A percentile compares a stretch with the other conserved stretches of the same genome.
Conservation (phyloP, 768 basidiomycete species). For the Mycena haematopus region DNA sequence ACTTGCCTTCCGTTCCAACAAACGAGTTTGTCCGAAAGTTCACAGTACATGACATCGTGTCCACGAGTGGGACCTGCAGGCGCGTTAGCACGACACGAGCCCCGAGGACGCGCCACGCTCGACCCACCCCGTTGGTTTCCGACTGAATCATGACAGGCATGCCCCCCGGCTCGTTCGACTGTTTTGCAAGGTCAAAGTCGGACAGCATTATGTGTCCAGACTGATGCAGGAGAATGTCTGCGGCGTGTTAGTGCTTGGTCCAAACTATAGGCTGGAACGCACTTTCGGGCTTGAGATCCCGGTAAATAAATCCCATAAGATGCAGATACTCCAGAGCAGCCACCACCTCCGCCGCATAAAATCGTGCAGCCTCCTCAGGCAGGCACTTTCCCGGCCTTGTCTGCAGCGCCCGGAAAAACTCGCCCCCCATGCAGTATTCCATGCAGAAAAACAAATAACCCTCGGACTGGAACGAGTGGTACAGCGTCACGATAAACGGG, state of each 20-base stretch:
- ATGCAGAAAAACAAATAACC: conserved; percentile 98
- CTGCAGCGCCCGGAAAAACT: conserved; percentile 98
- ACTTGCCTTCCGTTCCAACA: conserved; percentile 95
- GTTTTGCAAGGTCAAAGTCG: conserved; percentile 98
- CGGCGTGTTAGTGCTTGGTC: background rate
- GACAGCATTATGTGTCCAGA: conserved; percentile 99
- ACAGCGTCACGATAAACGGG: conserved; percentile 98
- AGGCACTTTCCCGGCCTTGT: conserved; percentile 97
- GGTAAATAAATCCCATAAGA: conserved; percentile 99
- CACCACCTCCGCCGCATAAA: conserved; percentile 98
- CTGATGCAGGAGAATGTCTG: conserved; percentile 97
- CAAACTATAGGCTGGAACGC: conserved; percentile 42
- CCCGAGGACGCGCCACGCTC: conserved; percentile 20
- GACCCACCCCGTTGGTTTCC: conserved; percentile 86
- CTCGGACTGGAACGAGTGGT: conserved; percentile 99
- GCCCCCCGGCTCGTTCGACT: conserved; percentile 84
- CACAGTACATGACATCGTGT: conserved; percentile 96
- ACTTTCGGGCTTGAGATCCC: conserved; percentile 99
- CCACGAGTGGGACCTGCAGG: conserved; percentile 84
- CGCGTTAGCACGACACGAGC: conserved; percentile 24
- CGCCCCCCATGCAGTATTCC: conserved; percentile 99
- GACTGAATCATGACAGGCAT: conserved; percentile 88
- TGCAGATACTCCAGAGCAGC: conserved; percentile 98
- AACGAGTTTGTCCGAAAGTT: conserved; percentile 99
- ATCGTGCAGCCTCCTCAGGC: conserved; percentile 92